phyloP scores from a whole-genome alignment of 306 rosid genomes.

The Glycine latifolia region DNA sequence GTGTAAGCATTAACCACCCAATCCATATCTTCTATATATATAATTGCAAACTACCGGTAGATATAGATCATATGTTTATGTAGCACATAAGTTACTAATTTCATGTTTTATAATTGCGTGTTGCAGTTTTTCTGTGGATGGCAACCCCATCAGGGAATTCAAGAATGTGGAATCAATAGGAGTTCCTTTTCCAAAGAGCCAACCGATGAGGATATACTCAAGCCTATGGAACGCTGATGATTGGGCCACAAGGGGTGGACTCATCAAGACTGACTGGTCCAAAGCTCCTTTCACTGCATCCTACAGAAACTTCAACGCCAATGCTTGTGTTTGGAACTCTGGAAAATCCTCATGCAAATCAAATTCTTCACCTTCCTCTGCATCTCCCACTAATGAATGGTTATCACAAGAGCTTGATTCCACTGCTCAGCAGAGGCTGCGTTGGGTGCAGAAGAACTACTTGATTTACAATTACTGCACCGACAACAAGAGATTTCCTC shows the following conservation, averaged over 20 bases:
- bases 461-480: constrained; percentile 76
- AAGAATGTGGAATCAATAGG: constrained; percentile 65
- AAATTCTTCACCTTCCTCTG: not conserved
- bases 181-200: constrained; percentile 73
- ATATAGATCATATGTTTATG: too few relatives aligned
- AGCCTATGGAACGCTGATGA: constrained; percentile 84
- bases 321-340: constrained; percentile 64
- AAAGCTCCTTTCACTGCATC: constrained; percentile 75
- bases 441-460: constrained; percentile 71
- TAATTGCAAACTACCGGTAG: not conserved
- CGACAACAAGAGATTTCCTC: constrained; percentile 65
- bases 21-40: not conserved
- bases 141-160: constrained; percentile 77
- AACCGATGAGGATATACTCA: constrained; percentile 73
- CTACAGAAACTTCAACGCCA: constrained; percentile 65
- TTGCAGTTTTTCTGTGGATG: constrained; percentile 73
- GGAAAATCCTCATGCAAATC: constrained; percentile 57
- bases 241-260: constrained; percentile 90
- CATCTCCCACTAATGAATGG: constrained; percentile 42
- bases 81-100: too few relatives aligned
- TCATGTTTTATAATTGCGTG: too few relatives aligned
- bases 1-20: constrained; percentile 46
- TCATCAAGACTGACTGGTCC: constrained; percentile 74
- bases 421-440: constrained; percentile 46
- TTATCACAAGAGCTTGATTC: constrained; percentile 58